Base-by-base conservation (phyloP, 2,329 filamentous ascomycete genomes). In the Beauveria sp. region DNA sequence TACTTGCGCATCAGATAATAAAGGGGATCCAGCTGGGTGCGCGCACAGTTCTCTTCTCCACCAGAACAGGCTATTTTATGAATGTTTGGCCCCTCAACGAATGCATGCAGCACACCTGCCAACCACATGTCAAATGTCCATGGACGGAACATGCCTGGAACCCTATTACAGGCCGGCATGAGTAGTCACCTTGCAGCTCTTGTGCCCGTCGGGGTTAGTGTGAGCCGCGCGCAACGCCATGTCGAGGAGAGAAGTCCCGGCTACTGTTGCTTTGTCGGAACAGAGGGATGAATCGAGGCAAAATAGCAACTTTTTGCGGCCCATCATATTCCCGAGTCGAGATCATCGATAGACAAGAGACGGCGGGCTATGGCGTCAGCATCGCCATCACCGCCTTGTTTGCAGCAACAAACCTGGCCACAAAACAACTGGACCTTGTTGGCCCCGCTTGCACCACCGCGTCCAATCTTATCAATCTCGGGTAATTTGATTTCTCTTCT, bases 1-100 rank as follows among this genome's bases (percentile, higher is more conserved):
- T 45, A 52, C 57, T 52, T 60, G 57, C 57, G 57, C 48, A 52
- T 60, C 57, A 52, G 57, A 60, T 52, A 60, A 60, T 38, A 38
- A 38, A 38, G 34, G 14, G 38, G 24, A 51, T 51, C 18, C 57
- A 22, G 57, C 34, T 45, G 38, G 31, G 42, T 43, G n/a, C n/a
- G 56, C 45, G 46, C 34, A 26, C 34, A 38, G 31, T 50, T 59
- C 18, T 38, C 7, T n/a, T 49, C 46, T 45, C 38, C 56, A 51
- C 57, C 20, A 7, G n/a, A 18, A n/a, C 20, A 50, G 16, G 34
- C 22, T n/a, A 26, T 40, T 45, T n/a, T 28, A 12, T 31, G 5
- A 5, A 16, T 28, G 22, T 28, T 14, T 1, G 9, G 34, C 10
- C 5, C 14, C 16, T 28, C 24, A 3, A 16, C 16, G 26, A 14